These are phyloP conservation scores for Cryptococcus sp. DNA, from an alignment of 1,284 basidiomycete genomes.

Conservation along the genomic window DNA sequence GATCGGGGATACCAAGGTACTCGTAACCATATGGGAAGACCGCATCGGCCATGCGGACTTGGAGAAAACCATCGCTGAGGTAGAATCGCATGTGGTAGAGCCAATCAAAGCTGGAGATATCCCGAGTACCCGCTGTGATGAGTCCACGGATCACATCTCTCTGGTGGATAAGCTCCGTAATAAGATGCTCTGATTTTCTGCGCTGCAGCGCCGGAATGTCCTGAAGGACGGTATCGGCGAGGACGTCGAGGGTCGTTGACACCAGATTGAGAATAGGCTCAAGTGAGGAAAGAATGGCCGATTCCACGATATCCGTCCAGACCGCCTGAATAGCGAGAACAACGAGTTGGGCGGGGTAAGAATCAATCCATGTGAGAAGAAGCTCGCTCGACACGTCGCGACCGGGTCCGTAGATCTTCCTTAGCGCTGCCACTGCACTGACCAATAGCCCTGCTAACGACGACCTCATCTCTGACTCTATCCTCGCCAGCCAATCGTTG, in stretches of 20 bases:
- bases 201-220: conserved; percentile 84
- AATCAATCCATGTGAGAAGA: conserved; percentile 85
- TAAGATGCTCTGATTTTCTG: conserved; percentile 96
- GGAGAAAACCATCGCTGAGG: conserved; percentile 63
- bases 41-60: conserved; percentile 84
- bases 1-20: conserved; percentile 93
- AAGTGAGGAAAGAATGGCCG: conserved; percentile 58
- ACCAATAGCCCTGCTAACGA: conserved; percentile 62
- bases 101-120: conserved; percentile 80
- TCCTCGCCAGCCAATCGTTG: conserved; percentile 93
- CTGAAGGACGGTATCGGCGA: conserved; percentile 90
- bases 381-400: conserved; percentile 53
- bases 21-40: conserved; percentile 98
- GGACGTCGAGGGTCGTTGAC: conserved; percentile 77
- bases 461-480: conserved; percentile 91
- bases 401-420: conserved; percentile 62
- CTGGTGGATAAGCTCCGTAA: conserved; percentile 98
- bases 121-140: conserved; percentile 61
- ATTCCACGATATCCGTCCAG: conserved; percentile 86
- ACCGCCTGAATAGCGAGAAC: conserved; percentile 89
- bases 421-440: conserved; percentile 52
- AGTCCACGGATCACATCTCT: conserved; percentile 86
- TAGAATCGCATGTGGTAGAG: conserved; percentile 99
- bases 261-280: conserved; percentile 69
- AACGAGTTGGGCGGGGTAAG: conserved; percentile 91